Evolutionary conservation across 768 basidiomycete species (phyloP), one percentile per base, ranked within the genome.

Genomic region (Mycena capillaripes): DNA sequence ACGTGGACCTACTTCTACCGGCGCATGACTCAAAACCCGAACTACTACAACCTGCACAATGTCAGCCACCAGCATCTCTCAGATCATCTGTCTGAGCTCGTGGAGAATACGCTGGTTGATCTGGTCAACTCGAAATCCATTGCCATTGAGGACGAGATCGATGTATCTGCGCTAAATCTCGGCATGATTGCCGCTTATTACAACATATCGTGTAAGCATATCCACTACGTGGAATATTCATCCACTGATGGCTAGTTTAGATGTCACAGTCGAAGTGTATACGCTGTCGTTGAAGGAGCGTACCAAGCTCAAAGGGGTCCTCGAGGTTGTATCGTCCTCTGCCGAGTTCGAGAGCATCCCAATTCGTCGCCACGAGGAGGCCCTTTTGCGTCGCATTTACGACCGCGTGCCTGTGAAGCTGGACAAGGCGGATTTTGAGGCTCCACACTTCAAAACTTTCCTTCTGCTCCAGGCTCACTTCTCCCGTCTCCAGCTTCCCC

Each of bases 1-100:
- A 99, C 98, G 0, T 99, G 98, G 98, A 97, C 97, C 14, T 98
- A 94, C 86, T 96, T 98, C 87, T 99, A 99, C 82, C 91, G 97
- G 53, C 91, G 98, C 17, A 95, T 99, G 92, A 97, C 96, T 0
- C 96, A 98, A 79, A 99, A 99, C 72, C 97, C 97, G 0, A 96
- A 97, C 77, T 97, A 95, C 81, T 97, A 97, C 84, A 96, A 96
- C 73, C 85, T 97, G 19, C 94, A 97, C 86, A 97, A 96, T 70
- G 97, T 98, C 80, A 96, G 92, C 76, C 97, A 98, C 78, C 95
- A 97, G 56, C 96, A 98, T 79, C 86, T 99, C 16, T 97, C 97
- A 0, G 97, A 99, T 73, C 97, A 98, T 79, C 86, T 99, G 6
- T 98, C 97, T 1, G 97, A 99, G 80, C 84, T 99, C 57, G 97